phyloP scores from a whole-genome alignment of 2,329 filamentous ascomycete species.

The Talaromyces sp. region DNA sequence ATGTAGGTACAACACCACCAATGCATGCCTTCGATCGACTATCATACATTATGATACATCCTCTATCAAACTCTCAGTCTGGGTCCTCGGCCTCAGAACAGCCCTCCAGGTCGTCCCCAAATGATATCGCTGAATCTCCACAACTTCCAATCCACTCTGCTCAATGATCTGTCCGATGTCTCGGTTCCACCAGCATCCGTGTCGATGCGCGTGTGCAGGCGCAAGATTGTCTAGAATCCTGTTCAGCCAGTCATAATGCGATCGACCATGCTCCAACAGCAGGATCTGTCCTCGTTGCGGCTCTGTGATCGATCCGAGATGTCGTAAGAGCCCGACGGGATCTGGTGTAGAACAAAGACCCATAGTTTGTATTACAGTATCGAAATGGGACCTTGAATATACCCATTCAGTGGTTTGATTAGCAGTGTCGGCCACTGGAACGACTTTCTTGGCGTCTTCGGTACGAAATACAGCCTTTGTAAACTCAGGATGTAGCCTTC shows the following conservation, averaged over 20 bases:
- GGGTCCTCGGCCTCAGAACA: slow-evolving; percentile 34
- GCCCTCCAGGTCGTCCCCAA: slow-evolving; percentile 49
- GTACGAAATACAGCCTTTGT: slow-evolving; percentile 32
- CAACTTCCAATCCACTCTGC: slow-evolving; percentile 47
- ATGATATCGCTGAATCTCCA: slow-evolving; percentile 47
- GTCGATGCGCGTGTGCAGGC: slow-evolving; percentile 47
- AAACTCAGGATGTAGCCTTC: slow-evolving; percentile 33
- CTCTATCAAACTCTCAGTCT: background rate
- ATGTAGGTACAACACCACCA: background rate
- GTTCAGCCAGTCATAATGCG: slow-evolving; percentile 48
- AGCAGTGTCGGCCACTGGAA: slow-evolving; percentile 12
- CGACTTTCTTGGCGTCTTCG: slow-evolving; percentile 36
- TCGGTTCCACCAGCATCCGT: slow-evolving; percentile 54
- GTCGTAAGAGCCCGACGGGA: slow-evolving; percentile 41
- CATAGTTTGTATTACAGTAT: slow-evolving; percentile 52
- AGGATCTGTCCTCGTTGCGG: slow-evolving; percentile 42
- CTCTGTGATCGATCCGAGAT: slow-evolving; percentile 40
- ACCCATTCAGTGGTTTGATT: background rate
- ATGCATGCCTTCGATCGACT: background rate
- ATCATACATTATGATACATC: background rate
- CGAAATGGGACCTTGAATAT: slow-evolving; percentile 32
- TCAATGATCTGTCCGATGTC: slow-evolving; percentile 49
- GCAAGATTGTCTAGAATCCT: slow-evolving; percentile 47
- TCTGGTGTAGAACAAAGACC: slow-evolving; percentile 48
- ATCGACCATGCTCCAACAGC: slow-evolving; percentile 50